These are phyloP conservation scores for Trypanosoma platydactyli DNA, from an alignment of 208 protist genomes.

Conservation along the genomic window DNA sequence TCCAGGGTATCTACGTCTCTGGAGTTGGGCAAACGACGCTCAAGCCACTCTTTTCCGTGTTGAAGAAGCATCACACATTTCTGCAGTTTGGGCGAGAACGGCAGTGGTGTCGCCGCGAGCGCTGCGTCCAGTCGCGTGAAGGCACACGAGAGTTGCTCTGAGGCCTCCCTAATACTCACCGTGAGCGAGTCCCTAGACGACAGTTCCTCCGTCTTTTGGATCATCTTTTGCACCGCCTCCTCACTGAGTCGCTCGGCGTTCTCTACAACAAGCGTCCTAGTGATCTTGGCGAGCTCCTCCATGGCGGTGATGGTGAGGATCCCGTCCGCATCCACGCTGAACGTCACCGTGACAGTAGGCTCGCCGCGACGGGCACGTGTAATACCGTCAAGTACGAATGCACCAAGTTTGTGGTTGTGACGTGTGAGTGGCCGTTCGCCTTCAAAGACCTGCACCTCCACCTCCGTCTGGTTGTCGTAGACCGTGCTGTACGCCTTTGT, in stretches of 20 bases:
- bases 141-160: conserved; percentile 29
- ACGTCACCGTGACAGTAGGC: conserved; percentile 98
- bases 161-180: conserved; percentile 27
- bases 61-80: conserved; percentile 53
- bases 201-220: conserved; percentile 40
- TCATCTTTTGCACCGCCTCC: conserved; percentile 64
- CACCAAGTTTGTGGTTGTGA: conserved; percentile 98
- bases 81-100: conserved; percentile 54
- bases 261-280: conserved; percentile 95
- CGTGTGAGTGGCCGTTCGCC: conserved; percentile 97
- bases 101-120: conserved; percentile 33
- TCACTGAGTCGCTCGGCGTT: conserved; percentile 68
- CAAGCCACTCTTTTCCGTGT: conserved; percentile 60
- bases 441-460: conserved; percentile 99
- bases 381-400: conserved; percentile 93
- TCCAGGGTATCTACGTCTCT: conserved; percentile 40
- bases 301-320: conserved; percentile 97
- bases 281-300: conserved; percentile 92
- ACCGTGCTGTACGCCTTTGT: conserved; percentile 97
- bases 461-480: conserved; percentile 97
- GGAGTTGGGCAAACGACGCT: conserved; percentile 48
- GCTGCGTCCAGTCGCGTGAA: conserved; percentile 44
- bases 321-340: conserved; percentile 97
- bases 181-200: conserved; percentile 45
- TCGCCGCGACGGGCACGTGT: conserved; percentile 95